A percentile compares a stretch with the other conserved stretches of the same genome.
phyloP scores from a whole-genome alignment of 106 monocot genomes.

The Apostasia ramifera region DNA sequence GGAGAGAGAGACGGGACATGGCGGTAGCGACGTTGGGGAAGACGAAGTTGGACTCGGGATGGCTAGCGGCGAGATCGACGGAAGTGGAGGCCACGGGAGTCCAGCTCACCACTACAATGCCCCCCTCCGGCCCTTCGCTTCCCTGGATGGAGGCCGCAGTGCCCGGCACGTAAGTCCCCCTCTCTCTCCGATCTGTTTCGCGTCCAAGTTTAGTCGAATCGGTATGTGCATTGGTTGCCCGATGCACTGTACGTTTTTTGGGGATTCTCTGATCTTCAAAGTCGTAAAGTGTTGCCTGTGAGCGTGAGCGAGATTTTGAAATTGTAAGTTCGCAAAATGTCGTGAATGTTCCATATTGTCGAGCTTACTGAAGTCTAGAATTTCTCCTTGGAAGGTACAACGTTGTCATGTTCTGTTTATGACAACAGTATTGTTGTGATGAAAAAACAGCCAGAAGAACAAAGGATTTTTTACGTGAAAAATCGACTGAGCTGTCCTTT shows the following conservation, averaged over 20 bases:
- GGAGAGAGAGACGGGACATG: background rate
- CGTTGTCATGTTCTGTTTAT: too few species aligned
- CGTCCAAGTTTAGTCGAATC: background rate
- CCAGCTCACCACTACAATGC: constrained; percentile 75
- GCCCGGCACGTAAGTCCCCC: constrained; percentile 75
- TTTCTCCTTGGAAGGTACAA: too few species aligned
- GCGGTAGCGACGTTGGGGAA: constrained; percentile 23
- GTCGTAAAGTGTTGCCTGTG: too few species aligned
- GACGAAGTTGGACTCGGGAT: constrained; percentile 79
- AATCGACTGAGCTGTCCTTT: too few species aligned
- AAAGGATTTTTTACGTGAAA: too few species aligned
- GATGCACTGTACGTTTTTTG: background rate
- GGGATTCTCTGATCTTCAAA: too few species aligned
- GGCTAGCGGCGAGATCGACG: constrained; percentile 90
- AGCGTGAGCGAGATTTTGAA: too few species aligned
- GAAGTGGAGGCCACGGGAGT: constrained; percentile 72
- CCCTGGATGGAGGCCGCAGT: constrained; percentile 93
- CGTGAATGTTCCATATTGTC: too few species aligned
- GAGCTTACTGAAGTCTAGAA: too few species aligned
- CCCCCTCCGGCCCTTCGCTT: constrained; percentile 31
- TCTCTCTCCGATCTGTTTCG: background rate
- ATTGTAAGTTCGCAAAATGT: too few species aligned
- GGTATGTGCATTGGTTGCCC: background rate
- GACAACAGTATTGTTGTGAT: too few species aligned
- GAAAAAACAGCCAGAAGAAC: too few species aligned